Evolutionary conservation across 83 land plant species (phyloP), one percentile per base, ranked within the genome.

Genomic region (Thuja plicata): DNA sequence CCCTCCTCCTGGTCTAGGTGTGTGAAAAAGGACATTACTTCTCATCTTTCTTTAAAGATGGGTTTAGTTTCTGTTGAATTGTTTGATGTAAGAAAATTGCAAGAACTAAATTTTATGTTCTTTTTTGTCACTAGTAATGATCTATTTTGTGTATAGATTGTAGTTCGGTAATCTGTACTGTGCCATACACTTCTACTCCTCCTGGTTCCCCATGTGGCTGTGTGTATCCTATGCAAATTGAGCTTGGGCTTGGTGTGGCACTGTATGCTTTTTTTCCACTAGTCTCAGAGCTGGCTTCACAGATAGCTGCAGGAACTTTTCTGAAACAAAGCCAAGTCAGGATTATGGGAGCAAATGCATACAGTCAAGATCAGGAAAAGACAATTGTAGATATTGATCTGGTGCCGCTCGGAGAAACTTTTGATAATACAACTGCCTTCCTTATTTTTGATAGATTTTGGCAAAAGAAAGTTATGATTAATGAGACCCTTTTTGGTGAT

Each of bases 171-270:
- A 24, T 66, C 34, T 97, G 99, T 88, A 86, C 89, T 15, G 93
- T 91, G 74, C 98, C 98, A 15, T 89, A 90, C 48, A 97, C 97
- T 32, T 91, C 92, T 71, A 89, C 94, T 12, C 93, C 94, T 24
- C 91, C 94, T 41, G 97, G 95, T n/a, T 73, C 93, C 78, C 95
- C 98, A 27, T 97, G 99, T 87, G 96, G 93, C 16, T 97, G 99
- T 90, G 99, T 97, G 45, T 86, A 83, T 94, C 99, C 99, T n/a
- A 94, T 97, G 86, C 91, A 93, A 89, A 94, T 96, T 55, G 91
- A 88, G 74, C 57, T 97, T 32, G 90, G 88, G 55, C 92, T 97
- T 37, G 89, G 89, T 45, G 88, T 95, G 55, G 87, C 94, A 38
- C 89, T 96, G 32, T 95, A 95, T 88, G 88, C 92, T 34, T 94